Evolutionary conservation across 495 filamentous ascomycete genomes (phyloP).

Genomic region (Xylaria castorea): DNA sequence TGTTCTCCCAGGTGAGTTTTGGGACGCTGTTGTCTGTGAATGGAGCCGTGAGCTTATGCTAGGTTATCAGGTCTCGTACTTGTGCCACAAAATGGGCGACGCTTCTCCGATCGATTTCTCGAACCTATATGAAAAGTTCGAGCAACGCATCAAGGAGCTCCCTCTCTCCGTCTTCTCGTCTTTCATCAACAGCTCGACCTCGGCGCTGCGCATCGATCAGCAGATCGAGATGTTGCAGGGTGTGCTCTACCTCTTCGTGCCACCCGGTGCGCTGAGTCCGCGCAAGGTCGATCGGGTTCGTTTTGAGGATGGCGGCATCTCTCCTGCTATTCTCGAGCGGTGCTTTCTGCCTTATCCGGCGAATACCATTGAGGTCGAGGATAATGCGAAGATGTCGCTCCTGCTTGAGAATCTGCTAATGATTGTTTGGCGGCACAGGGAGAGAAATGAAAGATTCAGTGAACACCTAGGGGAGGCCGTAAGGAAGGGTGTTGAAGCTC

Average conservation of each 20-base stretch:
- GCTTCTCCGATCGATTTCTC: conserved; percentile 56
- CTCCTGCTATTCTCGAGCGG: conserved; percentile 63
- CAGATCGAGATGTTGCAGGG: conserved; percentile 69
- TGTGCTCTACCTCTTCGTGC: conserved; percentile 68
- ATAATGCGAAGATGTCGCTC: conserved; percentile 84
- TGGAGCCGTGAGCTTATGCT: conserved; percentile 12
- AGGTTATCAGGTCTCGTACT: conserved; percentile 35
- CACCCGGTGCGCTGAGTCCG: conserved; percentile 60
- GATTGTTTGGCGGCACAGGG: conserved; percentile 53
- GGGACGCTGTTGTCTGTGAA: neutral
- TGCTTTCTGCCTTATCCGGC: conserved; percentile 79
- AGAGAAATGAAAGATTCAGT: conserved; percentile 51
- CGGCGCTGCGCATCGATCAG: conserved; percentile 54
- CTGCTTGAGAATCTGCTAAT: conserved; percentile 75
- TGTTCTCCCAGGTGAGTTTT: conserved; percentile 56
- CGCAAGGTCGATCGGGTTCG: conserved; percentile 46
- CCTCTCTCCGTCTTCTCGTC: conserved; percentile 74
- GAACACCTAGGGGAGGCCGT: conserved; percentile 58
- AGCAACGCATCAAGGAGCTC: conserved; percentile 68
- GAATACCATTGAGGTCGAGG: conserved; percentile 62
- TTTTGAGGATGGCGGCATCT: conserved; percentile 55
- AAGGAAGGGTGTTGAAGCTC: conserved; percentile 66
- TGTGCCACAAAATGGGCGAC: conserved; percentile 40
- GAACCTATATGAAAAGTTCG: conserved; percentile 72
- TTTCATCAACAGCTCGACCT: conserved; percentile 63